phyloP scores from a whole-genome alignment of 2,329 filamentous ascomycete genomes.

The Fusarium ambrosium region DNA sequence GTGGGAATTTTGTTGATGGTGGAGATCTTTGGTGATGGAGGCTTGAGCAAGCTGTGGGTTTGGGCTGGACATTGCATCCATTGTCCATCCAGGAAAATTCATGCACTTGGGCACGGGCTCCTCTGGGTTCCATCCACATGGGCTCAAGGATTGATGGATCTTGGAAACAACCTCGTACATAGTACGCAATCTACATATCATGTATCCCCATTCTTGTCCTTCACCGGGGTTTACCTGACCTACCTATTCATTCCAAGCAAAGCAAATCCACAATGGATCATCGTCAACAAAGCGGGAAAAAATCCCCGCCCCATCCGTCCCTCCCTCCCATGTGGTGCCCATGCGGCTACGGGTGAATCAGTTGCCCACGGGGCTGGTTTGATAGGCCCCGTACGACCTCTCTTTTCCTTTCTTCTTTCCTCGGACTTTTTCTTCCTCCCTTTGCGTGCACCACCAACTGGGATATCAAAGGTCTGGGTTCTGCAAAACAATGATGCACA shows the following conservation, averaged over 20 bases:
- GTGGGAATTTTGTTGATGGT: slow-evolving; percentile 7
- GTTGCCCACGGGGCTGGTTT: slow-evolving; percentile 25
- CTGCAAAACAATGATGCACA: slow-evolving; percentile 28
- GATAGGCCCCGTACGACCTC: slow-evolving; percentile 21
- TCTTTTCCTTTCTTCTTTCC: slow-evolving; percentile 27
- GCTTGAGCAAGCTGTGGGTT: background rate
- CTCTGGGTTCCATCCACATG: slow-evolving; percentile 16
- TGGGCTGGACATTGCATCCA: background rate
- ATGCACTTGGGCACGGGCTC: slow-evolving; percentile 6
- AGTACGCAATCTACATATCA: slow-evolving; percentile 24
- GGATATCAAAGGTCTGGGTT: slow-evolving; percentile 11
- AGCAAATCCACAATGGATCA: background rate
- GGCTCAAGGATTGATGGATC: slow-evolving; percentile 9
- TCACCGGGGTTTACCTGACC: background rate
- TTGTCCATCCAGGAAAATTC: slow-evolving; percentile 3
- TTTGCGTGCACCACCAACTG: slow-evolving; percentile 32
- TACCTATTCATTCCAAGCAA: background rate
- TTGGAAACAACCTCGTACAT: slow-evolving; percentile 8
- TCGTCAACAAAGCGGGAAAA: background rate
- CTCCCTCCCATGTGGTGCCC: slow-evolving; percentile 12
- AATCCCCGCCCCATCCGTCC: slow-evolving; percentile 1
- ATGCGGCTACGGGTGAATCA: slow-evolving; percentile 6
- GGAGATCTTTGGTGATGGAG: slow-evolving; percentile 10
- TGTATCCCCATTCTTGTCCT: slow-evolving; percentile 11
- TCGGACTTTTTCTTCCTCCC: slow-evolving; percentile 23